Conservation (phyloP, 2,329 filamentous ascomycete genomes). For the Calonectria pteridis region DNA sequence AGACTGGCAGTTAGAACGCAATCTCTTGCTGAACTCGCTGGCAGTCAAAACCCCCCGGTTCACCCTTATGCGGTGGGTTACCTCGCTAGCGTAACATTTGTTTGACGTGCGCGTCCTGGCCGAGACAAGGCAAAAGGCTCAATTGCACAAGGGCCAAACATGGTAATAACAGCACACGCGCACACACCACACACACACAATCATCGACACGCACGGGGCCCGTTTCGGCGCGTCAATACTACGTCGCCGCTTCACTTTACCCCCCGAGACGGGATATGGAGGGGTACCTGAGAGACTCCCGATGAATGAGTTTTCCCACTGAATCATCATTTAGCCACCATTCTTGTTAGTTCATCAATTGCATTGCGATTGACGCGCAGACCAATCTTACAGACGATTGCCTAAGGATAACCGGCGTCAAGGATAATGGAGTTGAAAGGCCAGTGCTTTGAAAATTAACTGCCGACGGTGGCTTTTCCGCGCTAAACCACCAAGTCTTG, state of each 20-base stretch:
- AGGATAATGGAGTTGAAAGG: background rate
- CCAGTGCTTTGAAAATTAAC: background rate
- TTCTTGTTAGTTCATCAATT: background rate
- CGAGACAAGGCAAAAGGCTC: background rate
- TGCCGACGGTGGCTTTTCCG: background rate
- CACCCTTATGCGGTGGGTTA: slow-evolving; percentile 1
- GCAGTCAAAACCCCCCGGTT: background rate
- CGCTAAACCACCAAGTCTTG: background rate
- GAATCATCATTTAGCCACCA: background rate
- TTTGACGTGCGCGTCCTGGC: slow-evolving; percentile 9
- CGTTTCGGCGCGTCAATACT: slow-evolving; percentile 13
- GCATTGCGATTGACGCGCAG: background rate
- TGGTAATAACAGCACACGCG: background rate
- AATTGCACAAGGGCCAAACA: background rate
- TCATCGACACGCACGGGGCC: slow-evolving; percentile 2
- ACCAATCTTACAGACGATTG: background rate
- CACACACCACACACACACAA: background rate
- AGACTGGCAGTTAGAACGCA: background rate
- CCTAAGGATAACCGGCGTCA: background rate
- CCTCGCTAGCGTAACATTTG: slow-evolving; percentile 17
- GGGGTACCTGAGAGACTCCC: background rate
- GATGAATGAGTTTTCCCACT: background rate
- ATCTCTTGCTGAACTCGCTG: background rate
- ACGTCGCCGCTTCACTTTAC: slow-evolving; percentile 2
- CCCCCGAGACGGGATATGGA: slow-evolving; percentile 13